Evolutionary conservation across 768 basidiomycete genomes (phyloP).

Genomic region (Hericium alpestre): DNA sequence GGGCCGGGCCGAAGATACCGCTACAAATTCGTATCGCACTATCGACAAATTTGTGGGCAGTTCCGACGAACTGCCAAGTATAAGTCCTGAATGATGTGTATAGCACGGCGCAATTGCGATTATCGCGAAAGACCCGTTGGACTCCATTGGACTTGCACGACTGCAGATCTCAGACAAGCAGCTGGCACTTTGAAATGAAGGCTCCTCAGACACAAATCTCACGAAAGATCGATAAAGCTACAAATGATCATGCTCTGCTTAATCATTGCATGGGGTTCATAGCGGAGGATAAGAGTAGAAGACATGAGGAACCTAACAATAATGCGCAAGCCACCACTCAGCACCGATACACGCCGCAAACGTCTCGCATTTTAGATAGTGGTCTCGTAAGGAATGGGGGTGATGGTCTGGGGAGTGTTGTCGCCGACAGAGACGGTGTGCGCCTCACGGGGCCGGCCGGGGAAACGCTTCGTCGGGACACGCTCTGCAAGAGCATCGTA

Average conservation of each 20-base stretch:
- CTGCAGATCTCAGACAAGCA: too few species aligned
- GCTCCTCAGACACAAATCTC: neutral
- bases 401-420: slow-evolving; percentile 89
- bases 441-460: slow-evolving; percentile 71
- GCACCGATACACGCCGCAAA: neutral
- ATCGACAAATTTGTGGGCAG: too few species aligned
- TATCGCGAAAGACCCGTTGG: too few species aligned
- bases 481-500: slow-evolving; percentile 40
- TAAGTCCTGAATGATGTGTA: too few species aligned
- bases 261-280: slow-evolving; percentile 2
- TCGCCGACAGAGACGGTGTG: slow-evolving; percentile 56
- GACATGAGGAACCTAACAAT: neutral
- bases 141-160: too few species aligned
- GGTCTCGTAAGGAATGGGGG: slow-evolving; percentile 90
- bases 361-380: slow-evolving; percentile 54
- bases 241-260: neutral
- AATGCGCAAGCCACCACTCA: neutral
- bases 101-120: too few species aligned
- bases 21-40: too few species aligned
- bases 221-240: neutral
- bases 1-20: too few species aligned
- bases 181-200: too few species aligned
- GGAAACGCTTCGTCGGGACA: slow-evolving; percentile 77
- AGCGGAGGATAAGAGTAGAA: slow-evolving; percentile 1
- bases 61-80: too few species aligned